Evolutionary conservation across 73 alveolate genomes (phyloP).

Genomic region (Uronychia setigera): DNA sequence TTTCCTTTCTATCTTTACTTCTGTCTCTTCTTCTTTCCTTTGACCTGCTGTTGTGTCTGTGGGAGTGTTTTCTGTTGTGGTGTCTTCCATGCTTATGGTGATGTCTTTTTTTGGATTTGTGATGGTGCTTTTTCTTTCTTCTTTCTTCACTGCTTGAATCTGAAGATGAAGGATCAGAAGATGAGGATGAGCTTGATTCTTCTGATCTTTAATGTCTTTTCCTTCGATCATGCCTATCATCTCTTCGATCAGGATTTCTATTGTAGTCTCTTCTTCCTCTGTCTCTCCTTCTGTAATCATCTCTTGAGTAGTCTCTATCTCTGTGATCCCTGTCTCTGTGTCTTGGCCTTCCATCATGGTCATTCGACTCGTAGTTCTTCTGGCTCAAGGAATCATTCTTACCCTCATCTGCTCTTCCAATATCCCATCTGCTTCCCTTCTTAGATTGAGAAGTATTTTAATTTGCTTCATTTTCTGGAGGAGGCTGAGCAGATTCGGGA

Average conservation of each 20-base stretch:
- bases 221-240: slow-evolving; percentile 8
- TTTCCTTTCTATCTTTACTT: background rate
- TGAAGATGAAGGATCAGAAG: background rate
- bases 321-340: background rate
- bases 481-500: background rate
- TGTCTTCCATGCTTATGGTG: slow-evolving; percentile 2
- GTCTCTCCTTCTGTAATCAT: slow-evolving; percentile 16
- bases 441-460: slow-evolving; percentile 7
- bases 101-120: background rate
- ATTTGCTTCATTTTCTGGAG: slow-evolving; percentile 2
- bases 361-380: too few species aligned
- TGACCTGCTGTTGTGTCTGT: background rate
- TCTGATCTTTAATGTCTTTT: background rate
- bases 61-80: background rate
- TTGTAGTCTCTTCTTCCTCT: background rate
- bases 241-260: slow-evolving; percentile 10
- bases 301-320: slow-evolving; percentile 3
- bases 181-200: slow-evolving; percentile 9
- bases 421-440: background rate
- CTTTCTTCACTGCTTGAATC: background rate
- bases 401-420: background rate
- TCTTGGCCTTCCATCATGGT: slow-evolving; percentile 18
- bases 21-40: background rate
- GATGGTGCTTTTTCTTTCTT: slow-evolving; percentile 4
- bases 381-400: background rate